Evolutionary conservation across 768 basidiomycete genomes (phyloP), one percentile per base, ranked within the genome.

Genomic region (Leucocoprinus leucothites): DNA sequence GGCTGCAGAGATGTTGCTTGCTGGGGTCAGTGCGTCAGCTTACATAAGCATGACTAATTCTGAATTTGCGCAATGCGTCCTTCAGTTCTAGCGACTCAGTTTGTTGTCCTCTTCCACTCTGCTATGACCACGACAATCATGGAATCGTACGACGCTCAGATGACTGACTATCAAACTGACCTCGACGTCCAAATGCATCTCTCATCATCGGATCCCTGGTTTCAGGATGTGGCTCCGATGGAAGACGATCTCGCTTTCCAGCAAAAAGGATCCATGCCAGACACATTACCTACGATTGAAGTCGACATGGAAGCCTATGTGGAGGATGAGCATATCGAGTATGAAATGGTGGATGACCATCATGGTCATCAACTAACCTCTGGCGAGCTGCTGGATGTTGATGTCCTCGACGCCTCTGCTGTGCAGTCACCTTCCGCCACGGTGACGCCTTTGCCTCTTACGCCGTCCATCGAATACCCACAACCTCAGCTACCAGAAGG

Each of bases 261-360:
- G 7, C 52, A 36, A 42, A 45, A 51, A 16, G 22, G 43, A 51
- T 14, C 28, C 28, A 34, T 41, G 2, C 31, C 57, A 8, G 49
- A 59, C 46, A 6, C 45, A 34, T 34, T 51, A 38, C 48, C 48
- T 25, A 53, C 48, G 18, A 45, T 59, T 9, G 60, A 61, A 46
- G 58, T 61, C 8, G 60, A 61, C 34, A 61, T 61, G 60, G 58
- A 61, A 44, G 60, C 53, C 31, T 61, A 61, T 48, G 25, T 45
- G 16, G 60, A 61, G 21, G 60, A 57, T n/a, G 34, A 48, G 38
- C 48, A 57, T 31, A 41, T 51, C 42, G 60, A 61, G 47, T 61
- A 61, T 24, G 60, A 61, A 28, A 61, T 61, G 60, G 22, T 48
- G 9, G 60, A 60, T 51, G 60, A 60, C 13, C 34, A 45, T 34